phyloP scores from a whole-genome alignment of 495 filamentous ascomycete species.

The Tuber brumale region DNA sequence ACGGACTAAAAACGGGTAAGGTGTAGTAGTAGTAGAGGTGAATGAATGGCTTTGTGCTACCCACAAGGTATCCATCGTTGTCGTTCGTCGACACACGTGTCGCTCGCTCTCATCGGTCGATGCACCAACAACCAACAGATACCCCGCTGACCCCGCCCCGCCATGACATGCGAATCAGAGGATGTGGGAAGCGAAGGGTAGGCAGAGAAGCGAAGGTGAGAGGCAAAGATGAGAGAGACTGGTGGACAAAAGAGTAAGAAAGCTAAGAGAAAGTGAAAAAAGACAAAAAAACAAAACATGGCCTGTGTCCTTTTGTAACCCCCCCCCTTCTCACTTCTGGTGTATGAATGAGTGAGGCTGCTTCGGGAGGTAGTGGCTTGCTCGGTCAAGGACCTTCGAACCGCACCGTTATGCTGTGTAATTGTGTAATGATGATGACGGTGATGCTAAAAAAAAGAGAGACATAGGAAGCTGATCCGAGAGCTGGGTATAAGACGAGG shows the following conservation, averaged over 20 bases:
- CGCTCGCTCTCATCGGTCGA: slow-evolving; percentile 4
- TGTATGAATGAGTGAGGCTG: neutral
- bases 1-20: neutral
- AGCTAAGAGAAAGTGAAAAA: neutral
- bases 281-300: neutral
- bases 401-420: neutral
- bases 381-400: slow-evolving; percentile 1
- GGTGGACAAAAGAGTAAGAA: neutral
- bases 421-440: neutral
- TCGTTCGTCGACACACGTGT: slow-evolving; percentile 6
- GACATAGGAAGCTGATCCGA: slow-evolving; percentile 1
- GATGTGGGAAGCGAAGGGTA: neutral
- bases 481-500: neutral
- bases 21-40: neutral
- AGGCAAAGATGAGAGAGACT: neutral
- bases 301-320: neutral
- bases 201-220: neutral
- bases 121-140: slow-evolving; percentile 1
- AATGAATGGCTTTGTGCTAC: slow-evolving; percentile 5
- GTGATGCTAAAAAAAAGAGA: neutral
- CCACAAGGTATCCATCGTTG: slow-evolving; percentile 1
- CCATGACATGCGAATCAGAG: neutral
- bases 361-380: neutral
- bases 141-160: slow-evolving; percentile 2
- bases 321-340: neutral